These are phyloP conservation scores for Xylaria sp. DNA, from an alignment of 2,329 filamentous ascomycete genomes.

Conservation along the genomic window DNA sequence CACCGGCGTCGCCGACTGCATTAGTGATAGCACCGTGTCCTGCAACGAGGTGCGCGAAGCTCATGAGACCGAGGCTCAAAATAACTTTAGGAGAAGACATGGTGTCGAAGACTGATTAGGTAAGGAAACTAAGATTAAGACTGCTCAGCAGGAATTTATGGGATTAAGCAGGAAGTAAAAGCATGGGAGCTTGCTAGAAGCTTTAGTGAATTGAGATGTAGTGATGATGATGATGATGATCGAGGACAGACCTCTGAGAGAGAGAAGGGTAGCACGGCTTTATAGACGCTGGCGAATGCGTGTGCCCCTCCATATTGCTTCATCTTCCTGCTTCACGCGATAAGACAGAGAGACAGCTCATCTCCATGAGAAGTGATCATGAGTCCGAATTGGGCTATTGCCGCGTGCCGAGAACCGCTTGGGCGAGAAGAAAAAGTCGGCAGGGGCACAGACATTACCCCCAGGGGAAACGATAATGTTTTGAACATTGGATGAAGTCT, in stretches of 20 bases:
- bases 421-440: neutral
- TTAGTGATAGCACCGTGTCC: slow-evolving; percentile 70
- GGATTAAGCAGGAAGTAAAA: neutral
- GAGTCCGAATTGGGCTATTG: neutral
- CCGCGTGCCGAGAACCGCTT: slow-evolving; percentile 11
- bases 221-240: slow-evolving; percentile 22
- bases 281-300: slow-evolving; percentile 23
- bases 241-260: slow-evolving; percentile 3
- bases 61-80: slow-evolving; percentile 61
- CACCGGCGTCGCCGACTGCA: slow-evolving; percentile 68
- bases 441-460: slow-evolving; percentile 15
- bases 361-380: neutral
- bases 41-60: slow-evolving; percentile 65
- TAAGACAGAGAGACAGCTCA: neutral
- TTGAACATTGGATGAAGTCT: slow-evolving; percentile 33
- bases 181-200: slow-evolving; percentile 27
- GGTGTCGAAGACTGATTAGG: slow-evolving; percentile 19
- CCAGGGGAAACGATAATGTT: slow-evolving; percentile 24
- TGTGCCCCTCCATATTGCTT: neutral
- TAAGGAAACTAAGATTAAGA: slow-evolving; percentile 13
- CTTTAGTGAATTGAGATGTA: slow-evolving; percentile 7
- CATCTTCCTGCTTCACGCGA: neutral
- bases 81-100: slow-evolving; percentile 47
- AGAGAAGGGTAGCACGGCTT: slow-evolving; percentile 15
- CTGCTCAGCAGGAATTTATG: slow-evolving; percentile 45